phyloP scores from a whole-genome alignment of 2,329 filamentous ascomycete genomes.

The Xylaria sp. region DNA sequence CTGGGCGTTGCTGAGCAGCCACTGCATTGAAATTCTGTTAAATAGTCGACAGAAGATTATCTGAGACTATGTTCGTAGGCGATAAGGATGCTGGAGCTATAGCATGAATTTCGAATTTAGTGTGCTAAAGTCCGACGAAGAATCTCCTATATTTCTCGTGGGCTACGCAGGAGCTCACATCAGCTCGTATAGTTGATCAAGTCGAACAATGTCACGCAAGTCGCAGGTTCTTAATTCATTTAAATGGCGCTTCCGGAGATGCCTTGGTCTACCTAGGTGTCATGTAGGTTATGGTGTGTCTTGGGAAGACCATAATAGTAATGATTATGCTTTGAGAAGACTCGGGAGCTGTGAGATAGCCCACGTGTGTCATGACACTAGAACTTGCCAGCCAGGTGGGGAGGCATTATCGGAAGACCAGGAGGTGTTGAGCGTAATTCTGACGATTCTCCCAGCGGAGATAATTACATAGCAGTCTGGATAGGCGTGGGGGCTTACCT shows the following conservation, averaged over 20 bases:
- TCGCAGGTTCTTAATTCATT: conserved; percentile 1
- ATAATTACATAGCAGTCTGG: background rate
- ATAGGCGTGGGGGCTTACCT: background rate
- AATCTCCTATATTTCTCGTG: background rate
- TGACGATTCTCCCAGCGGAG: background rate
- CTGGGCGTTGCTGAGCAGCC: background rate
- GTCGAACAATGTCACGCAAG: background rate
- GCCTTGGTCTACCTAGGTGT: background rate
- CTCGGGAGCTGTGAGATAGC: background rate
- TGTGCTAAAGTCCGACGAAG: background rate
- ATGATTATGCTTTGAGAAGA: background rate
- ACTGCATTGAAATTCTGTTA: background rate
- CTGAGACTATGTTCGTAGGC: background rate
- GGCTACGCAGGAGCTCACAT: conserved; percentile 4
- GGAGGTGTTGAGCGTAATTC: background rate
- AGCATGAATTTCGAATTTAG: too few species aligned
- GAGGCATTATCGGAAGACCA: too few species aligned
- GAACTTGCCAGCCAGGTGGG: background rate
- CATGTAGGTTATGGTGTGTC: background rate
- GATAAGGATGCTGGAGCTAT: background rate
- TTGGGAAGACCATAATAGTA: background rate
- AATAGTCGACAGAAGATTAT: background rate
- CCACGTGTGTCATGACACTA: background rate
- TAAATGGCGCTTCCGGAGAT: conserved; percentile 35
- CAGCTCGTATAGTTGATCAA: conserved; percentile 7